Conservation (phyloP, 805 yeast species). For the Myxozyma mucilagina region DNA sequence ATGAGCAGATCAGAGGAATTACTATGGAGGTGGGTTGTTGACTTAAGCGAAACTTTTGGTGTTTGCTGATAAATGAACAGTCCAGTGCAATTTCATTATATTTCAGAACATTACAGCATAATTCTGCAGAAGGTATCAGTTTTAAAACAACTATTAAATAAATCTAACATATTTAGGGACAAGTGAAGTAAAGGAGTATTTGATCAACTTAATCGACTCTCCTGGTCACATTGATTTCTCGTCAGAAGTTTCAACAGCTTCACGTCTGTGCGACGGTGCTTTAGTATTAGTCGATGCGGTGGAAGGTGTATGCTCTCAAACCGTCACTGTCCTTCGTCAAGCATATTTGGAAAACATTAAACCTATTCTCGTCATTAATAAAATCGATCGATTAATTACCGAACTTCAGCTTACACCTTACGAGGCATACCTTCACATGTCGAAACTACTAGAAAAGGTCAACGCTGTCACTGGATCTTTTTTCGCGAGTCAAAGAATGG, state of each 20-base stretch:
- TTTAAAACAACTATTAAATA: not conserved
- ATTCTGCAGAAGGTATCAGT: constrained; percentile 14
- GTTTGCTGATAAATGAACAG: not conserved
- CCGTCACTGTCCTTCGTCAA: constrained; percentile 90
- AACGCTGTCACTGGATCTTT: constrained; percentile 93
- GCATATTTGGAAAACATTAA: constrained; percentile 91
- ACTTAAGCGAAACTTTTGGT: not conserved
- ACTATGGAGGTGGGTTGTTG: constrained; percentile 71
- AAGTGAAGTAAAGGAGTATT: constrained; percentile 60
- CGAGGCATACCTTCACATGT: constrained; percentile 82
- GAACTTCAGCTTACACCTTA: constrained; percentile 79
- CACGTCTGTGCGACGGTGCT: constrained; percentile 95
- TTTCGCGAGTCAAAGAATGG: constrained; percentile 89
- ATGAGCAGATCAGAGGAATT: constrained; percentile 93
- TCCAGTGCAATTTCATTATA: constrained; percentile 93
- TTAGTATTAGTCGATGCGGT: constrained; percentile 93
- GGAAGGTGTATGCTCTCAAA: constrained; percentile 98
- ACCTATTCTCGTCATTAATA: constrained; percentile 85
- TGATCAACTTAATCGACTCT: constrained; percentile 91
- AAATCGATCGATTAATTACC: constrained; percentile 79
- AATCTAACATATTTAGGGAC: constrained; percentile 18
- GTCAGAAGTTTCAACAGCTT: constrained; percentile 93
- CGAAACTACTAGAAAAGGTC: constrained; percentile 83
- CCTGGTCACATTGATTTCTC: constrained; percentile 99
- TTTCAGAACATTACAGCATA: constrained; percentile 56